Evolutionary conservation across 345 rosid species (phyloP), one percentile per base, ranked within the genome.

Genomic region (Hevea brasiliensis): DNA sequence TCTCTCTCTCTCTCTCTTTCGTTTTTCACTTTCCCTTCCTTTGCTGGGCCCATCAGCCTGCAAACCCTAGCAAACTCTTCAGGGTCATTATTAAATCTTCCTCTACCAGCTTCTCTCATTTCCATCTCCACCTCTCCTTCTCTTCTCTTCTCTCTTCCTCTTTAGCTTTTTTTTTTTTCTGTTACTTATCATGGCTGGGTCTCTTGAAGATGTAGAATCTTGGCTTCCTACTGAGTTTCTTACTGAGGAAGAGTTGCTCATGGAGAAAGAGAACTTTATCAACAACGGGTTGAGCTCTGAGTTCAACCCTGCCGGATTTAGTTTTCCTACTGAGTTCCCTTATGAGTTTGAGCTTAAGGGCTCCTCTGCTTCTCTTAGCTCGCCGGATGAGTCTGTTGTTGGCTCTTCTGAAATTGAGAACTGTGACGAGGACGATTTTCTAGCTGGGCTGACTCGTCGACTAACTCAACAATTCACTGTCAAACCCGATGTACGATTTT

Each of bases 311-410:
- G n/a, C n/a, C 9, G 21, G 42, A 13, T 61, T 72, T n/a, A 8
- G 17, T 37, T 76, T 80, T 45, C 76, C 80, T 3, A 17, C 77
- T 23, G 83, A 80, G 83, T 75, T 80, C 27, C 83, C 80, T 12
- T 80, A 76, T 71, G 83, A 80, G 74, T 67, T 72, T 37, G 80
- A 75, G 73, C 60, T 73, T 3, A 44, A 67, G 15, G 61, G 40
- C 8, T 48, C 73, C 3, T 21, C 73, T 45, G 12, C 79, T 0
- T 50, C 62, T 58, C 50, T 70, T 4, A 48, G 54, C 47, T 67
- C 81, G 1, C 77, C 76, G 2, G 80, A 47, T 4, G 74, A 77
- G 47, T 73, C 77, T 47, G 70, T 66, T 66, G 21, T 66, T 15
- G 57, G 57, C 35, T 66, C 70, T 9, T 26, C 69, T 0, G 82